Percentiles rank a stretch among this genome's conserved stretches.
Conservation (phyloP, 1,139 yeast genomes). For the Geotrichum restrictum region DNA sequence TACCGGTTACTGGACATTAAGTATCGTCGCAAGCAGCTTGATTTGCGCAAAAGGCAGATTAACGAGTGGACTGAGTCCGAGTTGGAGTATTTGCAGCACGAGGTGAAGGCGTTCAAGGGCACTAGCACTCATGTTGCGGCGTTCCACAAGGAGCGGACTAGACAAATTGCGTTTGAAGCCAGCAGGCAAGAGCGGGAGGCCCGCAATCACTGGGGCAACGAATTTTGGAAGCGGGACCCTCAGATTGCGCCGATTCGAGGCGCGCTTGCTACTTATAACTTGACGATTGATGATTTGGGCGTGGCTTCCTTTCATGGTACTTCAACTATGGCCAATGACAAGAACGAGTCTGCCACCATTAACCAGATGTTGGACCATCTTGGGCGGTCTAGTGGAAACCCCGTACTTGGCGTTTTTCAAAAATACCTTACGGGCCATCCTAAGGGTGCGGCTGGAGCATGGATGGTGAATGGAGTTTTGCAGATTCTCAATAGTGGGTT, state of each 20-base stretch:
- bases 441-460: conserved; percentile 99
- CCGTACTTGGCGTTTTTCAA: conserved; percentile 96
- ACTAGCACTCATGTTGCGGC: conserved; percentile 62
- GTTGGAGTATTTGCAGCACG: conserved; percentile 64
- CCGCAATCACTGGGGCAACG: conserved; percentile 91
- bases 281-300: conserved; percentile 88
- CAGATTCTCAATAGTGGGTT: conserved; percentile 88
- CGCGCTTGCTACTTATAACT: conserved; percentile 86
- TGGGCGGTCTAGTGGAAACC: conserved; percentile 96
- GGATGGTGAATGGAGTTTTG: conserved; percentile 98
- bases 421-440: conserved; percentile 99
- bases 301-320: conserved; percentile 99
- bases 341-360: conserved; percentile 91
- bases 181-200: conserved; percentile 81
- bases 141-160: conserved; percentile 77
- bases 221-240: conserved; percentile 84
- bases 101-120: conserved; percentile 54
- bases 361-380: conserved; percentile 89
- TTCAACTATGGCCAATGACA: conserved; percentile 95
- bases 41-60: conserved; percentile 71
- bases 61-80: conserved; percentile 82
- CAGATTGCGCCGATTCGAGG: conserved; percentile 97
- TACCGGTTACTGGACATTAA: conserved; percentile 80
- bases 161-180: conserved; percentile 82
- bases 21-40: conserved; percentile 90